These are phyloP conservation scores for Actinidia chinensis DNA, from an alignment of 179 eudicot species.

Conservation along the genomic window DNA sequence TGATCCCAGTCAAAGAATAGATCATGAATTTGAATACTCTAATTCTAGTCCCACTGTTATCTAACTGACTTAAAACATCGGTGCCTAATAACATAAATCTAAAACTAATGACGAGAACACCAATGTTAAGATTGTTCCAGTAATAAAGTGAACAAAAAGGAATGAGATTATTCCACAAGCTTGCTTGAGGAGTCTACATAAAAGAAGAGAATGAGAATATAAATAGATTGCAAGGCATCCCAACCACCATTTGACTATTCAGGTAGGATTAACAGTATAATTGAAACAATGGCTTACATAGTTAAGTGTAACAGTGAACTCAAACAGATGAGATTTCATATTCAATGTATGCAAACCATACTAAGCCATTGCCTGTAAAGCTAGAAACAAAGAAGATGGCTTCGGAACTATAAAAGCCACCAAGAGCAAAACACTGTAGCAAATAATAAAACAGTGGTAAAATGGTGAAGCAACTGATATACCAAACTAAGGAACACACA, in stretches of 20 bases:
- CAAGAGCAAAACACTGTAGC: not conserved
- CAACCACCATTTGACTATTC: not conserved
- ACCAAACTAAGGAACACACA: not conserved
- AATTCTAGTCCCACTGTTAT: not conserved
- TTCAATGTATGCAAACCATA: not conserved
- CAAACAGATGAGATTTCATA: not conserved
- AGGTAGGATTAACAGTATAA: not conserved
- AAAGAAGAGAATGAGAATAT: not conserved
- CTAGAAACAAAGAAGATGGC: not conserved
- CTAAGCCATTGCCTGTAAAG: not conserved
- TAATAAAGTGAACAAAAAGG: not conserved
- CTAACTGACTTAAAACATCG: not conserved
- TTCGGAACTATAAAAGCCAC: not conserved
- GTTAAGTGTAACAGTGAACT: not conserved
- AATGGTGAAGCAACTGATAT: not conserved
- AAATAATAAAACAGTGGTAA: not conserved
- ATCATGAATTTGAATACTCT: not conserved
- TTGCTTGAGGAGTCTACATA: not conserved
- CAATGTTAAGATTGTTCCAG: conserved; percentile 1
- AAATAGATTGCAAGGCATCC: not conserved
- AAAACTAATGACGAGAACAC: not conserved
- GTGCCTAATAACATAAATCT: not conserved
- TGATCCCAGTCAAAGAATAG: not conserved
- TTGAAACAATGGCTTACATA: not conserved
- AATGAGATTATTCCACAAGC: not conserved